A percentile compares a stretch with the other conserved stretches of the same genome.
These are phyloP conservation scores for Oxyria digyna DNA, from an alignment of 148 eudicot genomes.

Conservation along the genomic window DNA sequence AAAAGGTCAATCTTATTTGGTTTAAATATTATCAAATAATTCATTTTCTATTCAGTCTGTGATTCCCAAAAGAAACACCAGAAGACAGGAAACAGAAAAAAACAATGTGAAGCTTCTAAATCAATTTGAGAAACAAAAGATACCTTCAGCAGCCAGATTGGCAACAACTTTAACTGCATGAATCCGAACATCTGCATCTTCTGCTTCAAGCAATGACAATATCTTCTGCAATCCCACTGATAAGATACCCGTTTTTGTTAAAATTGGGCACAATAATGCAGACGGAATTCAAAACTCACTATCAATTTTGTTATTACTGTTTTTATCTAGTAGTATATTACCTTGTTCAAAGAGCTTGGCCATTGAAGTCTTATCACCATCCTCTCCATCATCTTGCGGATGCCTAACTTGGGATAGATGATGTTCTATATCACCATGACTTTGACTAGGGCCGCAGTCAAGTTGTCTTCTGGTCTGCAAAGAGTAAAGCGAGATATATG, in stretches of 20 bases:
- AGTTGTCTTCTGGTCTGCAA: conserved; percentile 63
- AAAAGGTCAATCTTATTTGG: too few species aligned
- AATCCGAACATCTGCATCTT: conserved; percentile 67
- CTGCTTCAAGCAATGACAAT: conserved; percentile 73
- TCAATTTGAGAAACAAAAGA: conserved; percentile 1
- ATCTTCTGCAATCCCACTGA: conserved; percentile 89
- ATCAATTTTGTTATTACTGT: not conserved
- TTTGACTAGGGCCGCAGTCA: conserved; percentile 29
- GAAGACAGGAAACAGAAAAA: not conserved
- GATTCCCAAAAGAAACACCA: not conserved
- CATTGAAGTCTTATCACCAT: conserved; percentile 56
- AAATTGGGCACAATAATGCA: not conserved
- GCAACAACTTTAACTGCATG: conserved; percentile 90
- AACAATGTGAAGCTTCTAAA: not conserved
- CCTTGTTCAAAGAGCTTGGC: conserved; percentile 97
- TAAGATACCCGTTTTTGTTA: conserved; percentile 13
- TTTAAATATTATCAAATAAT: too few species aligned
- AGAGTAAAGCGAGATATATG: conserved; percentile 13
- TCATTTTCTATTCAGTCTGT: too few species aligned
- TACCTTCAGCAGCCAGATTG: conserved; percentile 92
- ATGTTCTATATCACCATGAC: conserved; percentile 33
- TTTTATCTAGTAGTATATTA: conserved; percentile 11
- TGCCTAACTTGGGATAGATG: conserved; percentile 41
- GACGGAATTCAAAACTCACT: not conserved
- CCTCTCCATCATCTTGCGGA: conserved; percentile 47